A percentile compares a stretch with the other conserved stretches of the same genome.
Conservation (phyloP, 176 grass and related monocot species). For the Paspalum vaginatum region DNA sequence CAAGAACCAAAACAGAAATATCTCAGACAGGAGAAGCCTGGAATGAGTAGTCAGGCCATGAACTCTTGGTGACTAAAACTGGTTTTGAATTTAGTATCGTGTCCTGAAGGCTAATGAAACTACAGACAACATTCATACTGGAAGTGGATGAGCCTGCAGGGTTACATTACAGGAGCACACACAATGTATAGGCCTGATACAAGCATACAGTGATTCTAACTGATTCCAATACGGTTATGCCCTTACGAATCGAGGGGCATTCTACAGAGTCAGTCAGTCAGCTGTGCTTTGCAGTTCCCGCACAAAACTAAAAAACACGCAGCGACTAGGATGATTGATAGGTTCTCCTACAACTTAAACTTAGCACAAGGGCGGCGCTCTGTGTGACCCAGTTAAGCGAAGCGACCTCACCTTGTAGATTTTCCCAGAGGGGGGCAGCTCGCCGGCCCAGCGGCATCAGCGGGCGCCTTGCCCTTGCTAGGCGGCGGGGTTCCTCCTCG, state of each 20-base stretch:
- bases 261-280: no score
- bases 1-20: neutral
- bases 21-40: neutral
- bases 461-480: neutral
- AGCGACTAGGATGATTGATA: no score
- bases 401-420: neutral
- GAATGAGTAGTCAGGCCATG: neutral
- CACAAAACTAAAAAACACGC: no score
- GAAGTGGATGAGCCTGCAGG: neutral
- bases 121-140: neutral
- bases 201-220: neutral
- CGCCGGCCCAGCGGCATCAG: neutral
- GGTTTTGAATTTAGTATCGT: neutral
- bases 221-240: neutral
- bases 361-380: no score
- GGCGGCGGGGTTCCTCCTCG: neutral
- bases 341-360: no score
- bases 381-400: no score
- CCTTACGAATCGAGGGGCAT: neutral
- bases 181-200: neutral
- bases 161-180: neutral
- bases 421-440: slow-evolving; percentile 50
- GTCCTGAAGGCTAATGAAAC: no score
- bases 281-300: no score
- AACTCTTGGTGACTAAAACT: neutral